Conservation (phyloP, 257 asterid genomes). For the Solanum pinnatisectum region DNA sequence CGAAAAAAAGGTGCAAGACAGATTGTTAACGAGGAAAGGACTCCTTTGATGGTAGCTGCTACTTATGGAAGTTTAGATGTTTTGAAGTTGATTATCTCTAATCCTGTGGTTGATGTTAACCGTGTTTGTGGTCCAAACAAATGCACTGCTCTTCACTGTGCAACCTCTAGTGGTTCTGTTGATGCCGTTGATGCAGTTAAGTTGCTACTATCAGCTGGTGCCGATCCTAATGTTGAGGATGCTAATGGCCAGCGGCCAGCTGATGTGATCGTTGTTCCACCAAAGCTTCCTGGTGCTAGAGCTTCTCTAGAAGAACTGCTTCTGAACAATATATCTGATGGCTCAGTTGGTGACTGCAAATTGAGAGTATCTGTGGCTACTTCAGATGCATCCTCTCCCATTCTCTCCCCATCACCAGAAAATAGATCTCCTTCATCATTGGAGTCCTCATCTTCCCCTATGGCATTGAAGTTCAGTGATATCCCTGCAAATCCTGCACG, state of each 20-base stretch:
- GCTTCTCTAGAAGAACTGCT: conserved; percentile 60
- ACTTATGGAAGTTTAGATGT: conserved; percentile 77
- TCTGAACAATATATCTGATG: conserved; percentile 45
- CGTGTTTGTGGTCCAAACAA: conserved; percentile 61
- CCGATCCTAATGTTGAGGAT: conserved; percentile 75
- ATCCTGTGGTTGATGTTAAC: conserved; percentile 80
- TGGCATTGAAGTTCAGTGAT: conserved; percentile 27
- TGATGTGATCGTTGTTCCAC: conserved; percentile 62
- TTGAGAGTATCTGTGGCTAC: conserved; percentile 22
- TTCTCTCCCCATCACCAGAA: conserved; percentile 54
- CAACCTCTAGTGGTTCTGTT: conserved; percentile 68
- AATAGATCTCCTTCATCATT: conserved; percentile 72
- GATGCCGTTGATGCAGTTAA: conserved; percentile 44
- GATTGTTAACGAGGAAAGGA: conserved; percentile 58
- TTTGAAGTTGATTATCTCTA: conserved; percentile 60
- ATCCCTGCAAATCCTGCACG: conserved; percentile 25
- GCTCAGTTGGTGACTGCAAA: conserved; percentile 43
- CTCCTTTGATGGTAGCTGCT: conserved; percentile 94
- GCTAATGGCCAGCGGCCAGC: conserved; percentile 47
- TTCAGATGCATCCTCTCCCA: conserved; percentile 56
- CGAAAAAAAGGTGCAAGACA: conserved; percentile 64
- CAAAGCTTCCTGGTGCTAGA: conserved; percentile 34
- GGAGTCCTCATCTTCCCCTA: conserved; percentile 38
- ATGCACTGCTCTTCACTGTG: conserved; percentile 95
- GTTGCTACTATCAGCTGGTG: conserved; percentile 78